Percentiles rank a stretch among this genome's conserved stretches.
These are phyloP conservation scores for Furcasterigmium furcatum DNA, from an alignment of 2,329 filamentous ascomycete species.

Conservation along the genomic window DNA sequence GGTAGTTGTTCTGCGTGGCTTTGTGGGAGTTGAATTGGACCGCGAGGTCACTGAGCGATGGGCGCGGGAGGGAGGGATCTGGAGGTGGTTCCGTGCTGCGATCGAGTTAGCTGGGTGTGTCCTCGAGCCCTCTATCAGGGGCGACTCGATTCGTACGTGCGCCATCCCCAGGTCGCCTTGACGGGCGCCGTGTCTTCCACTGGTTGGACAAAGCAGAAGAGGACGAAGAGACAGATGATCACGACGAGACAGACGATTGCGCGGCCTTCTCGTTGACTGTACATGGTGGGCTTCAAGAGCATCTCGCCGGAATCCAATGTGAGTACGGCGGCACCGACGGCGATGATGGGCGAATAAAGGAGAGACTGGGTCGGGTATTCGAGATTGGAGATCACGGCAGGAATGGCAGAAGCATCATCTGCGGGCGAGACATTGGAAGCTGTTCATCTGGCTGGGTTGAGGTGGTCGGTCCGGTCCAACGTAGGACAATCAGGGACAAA, in stretches of 20 bases:
- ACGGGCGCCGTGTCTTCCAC: neutral
- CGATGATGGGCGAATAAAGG: no score
- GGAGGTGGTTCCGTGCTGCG: constrained; percentile 1
- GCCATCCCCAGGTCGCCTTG: constrained; percentile 6
- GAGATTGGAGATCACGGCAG: no score
- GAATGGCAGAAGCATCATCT: no score
- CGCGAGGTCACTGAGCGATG: constrained; percentile 27
- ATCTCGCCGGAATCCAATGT: neutral
- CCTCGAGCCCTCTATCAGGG: neutral
- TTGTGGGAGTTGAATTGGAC: constrained; percentile 33
- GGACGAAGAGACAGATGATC: constrained; percentile 1
- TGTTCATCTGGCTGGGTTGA: no score
- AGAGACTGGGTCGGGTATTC: no score
- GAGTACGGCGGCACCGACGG: no score
- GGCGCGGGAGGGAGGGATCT: constrained; percentile 1
- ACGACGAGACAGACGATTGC: constrained; percentile 4
- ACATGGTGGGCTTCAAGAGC: neutral
- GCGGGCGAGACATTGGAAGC: no score
- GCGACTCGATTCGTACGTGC: constrained; percentile 2
- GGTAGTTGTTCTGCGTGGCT: constrained; percentile 32
- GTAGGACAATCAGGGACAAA: no score
- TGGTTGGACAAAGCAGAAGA: constrained; percentile 1
- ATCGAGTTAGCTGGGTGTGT: neutral
- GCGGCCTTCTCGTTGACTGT: neutral
- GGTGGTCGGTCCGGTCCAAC: no score